Evolutionary conservation across 1,284 basidiomycete genomes (phyloP).

Genomic region (Tranzscheliella williamsii): DNA sequence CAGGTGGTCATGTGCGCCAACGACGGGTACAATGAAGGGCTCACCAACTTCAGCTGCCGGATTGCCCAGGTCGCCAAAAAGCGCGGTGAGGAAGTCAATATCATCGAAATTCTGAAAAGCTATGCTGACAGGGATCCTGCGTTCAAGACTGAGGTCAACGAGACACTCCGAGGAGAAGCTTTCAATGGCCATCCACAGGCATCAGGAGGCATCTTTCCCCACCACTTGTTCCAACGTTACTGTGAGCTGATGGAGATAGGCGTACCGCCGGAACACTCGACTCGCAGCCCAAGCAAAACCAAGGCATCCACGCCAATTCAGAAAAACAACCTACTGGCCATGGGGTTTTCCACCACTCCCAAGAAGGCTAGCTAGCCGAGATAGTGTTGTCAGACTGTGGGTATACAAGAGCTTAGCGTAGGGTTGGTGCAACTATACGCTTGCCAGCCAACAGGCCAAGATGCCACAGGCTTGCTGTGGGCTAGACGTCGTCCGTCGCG

Average conservation of each 20-base stretch:
- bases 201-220: conserved; percentile 46
- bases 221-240: conserved; percentile 30
- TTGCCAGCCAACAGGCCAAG: too few relatives aligned
- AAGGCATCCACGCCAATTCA: conserved; percentile 5
- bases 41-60: conserved; percentile 34
- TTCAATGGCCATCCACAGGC: conserved; percentile 48
- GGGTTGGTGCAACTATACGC: too few relatives aligned
- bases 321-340: conserved; percentile 26
- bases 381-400: too few relatives aligned
- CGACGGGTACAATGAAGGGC: conserved; percentile 23
- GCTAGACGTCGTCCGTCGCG: conserved; percentile 26
- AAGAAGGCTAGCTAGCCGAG: conserved; percentile 6
- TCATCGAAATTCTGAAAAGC: conserved; percentile 38
- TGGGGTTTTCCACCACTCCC: conserved; percentile 29
- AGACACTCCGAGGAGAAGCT: conserved; percentile 15
- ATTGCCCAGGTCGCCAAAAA: conserved; percentile 25
- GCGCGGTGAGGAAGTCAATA: conserved; percentile 38
- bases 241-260: conserved; percentile 46
- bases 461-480: too few relatives aligned
- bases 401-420: too few relatives aligned
- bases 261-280: conserved; percentile 17
- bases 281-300: not conserved
- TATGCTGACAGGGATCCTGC: conserved; percentile 34
- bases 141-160: conserved; percentile 11
- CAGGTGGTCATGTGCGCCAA: conserved; percentile 52